Base-by-base conservation (phyloP, 2,329 filamentous ascomycete species). In the Mycosphaerelloides madeirae region DNA sequence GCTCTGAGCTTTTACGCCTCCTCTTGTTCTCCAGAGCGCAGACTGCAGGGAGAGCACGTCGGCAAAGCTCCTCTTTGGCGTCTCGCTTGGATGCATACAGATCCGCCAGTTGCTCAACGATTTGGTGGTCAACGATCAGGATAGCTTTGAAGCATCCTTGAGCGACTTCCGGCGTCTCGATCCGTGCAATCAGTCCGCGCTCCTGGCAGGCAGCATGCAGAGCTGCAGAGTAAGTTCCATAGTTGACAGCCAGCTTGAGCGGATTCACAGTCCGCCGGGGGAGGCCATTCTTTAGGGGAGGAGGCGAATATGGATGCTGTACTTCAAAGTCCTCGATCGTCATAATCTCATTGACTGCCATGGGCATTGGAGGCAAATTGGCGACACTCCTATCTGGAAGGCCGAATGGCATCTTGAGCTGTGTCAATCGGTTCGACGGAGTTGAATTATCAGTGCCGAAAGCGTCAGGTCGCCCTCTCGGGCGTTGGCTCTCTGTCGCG, bases 51-150 rank as follows among this genome's bases (percentile, higher is more conserved):
- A 68, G 29, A 2, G 57, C 67, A n/a, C 45, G 50, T 53, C 61
- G 60, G 32, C 63, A 65, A 16, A 67, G 38, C 1, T 57, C 63
- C 44, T 73, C 70, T 44, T 68, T 71, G 0, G 67, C 69, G 38
- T 68, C 66, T 45, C 67, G 66, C 57, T 73, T 72, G 31, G 57
- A 67, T 6, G 54, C 52, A 49, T 60, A 69, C 13, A 50, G 54
- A 2, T 57, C 58, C 6, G 54, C 55, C 3, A 50, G 49, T 15
- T 63, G 18, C 15, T 58, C 46, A 11, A 57, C 33, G 14, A 43
- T 6, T 7, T 45, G 35, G 15, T 43, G 42, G 31, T 52, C 32
- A 33, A 55, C 31, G 22, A 16, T 29, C 15, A 53, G 38, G n/a
- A 41, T 43, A 2, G 46, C 49, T 19, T 41, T 29, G 46, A 53